Percentiles rank a stretch among this genome's conserved stretches.
Conservation (phyloP, 805 yeast genomes). For the Zygoascus tannicola region DNA sequence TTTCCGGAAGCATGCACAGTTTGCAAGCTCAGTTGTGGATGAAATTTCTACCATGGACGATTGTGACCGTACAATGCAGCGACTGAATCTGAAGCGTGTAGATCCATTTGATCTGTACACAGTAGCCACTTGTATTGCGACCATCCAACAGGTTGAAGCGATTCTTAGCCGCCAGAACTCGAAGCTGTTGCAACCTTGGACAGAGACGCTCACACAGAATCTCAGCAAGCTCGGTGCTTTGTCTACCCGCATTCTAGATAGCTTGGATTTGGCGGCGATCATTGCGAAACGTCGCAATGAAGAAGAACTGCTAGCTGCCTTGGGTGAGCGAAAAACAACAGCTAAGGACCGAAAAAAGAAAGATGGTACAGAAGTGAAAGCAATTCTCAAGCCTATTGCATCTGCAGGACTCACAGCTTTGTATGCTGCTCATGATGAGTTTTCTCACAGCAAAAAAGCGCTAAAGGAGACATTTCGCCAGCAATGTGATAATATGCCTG, state of each 20-base stretch:
- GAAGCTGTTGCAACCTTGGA: background rate
- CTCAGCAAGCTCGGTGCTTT: constrained; percentile 24
- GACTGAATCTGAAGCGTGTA: constrained; percentile 33
- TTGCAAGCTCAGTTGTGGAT: constrained; percentile 49
- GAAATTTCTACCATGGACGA: constrained; percentile 49
- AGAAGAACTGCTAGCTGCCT: constrained; percentile 21
- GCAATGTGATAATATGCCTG: constrained; percentile 8
- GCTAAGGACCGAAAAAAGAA: constrained; percentile 7
- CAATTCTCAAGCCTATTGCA: constrained; percentile 16
- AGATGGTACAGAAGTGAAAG: constrained; percentile 8
- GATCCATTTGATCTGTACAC: constrained; percentile 38
- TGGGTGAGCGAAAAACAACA: background rate
- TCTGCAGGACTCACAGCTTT: constrained; percentile 15
- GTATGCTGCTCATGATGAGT: constrained; percentile 22
- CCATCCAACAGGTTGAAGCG: constrained; percentile 26
- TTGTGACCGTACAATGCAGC: constrained; percentile 29
- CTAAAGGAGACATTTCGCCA: constrained; percentile 15
- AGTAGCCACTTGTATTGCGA: constrained; percentile 34
- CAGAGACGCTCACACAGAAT: background rate
- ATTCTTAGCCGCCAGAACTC: background rate
- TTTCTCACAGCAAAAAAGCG: constrained; percentile 19
- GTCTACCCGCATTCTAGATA: constrained; percentile 35
- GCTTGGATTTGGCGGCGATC: constrained; percentile 33
- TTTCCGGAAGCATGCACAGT: constrained; percentile 34
- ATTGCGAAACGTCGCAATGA: constrained; percentile 17